Base-by-base conservation (phyloP, 805 yeast species). In the Spathaspora boniae region DNA sequence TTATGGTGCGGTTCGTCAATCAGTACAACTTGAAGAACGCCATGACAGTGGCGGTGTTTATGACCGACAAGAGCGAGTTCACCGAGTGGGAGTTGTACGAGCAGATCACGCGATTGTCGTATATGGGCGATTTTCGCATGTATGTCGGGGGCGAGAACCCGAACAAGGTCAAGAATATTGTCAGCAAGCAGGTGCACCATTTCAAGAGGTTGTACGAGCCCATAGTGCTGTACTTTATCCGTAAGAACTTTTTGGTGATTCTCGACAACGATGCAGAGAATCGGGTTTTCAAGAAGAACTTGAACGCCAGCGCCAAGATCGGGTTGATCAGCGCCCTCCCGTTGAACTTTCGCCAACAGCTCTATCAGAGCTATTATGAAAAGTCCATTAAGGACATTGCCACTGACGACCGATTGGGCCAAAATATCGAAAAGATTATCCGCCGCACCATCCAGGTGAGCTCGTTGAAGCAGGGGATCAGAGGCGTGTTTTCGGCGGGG, bases 401-500 rank as follows among this genome's bases (percentile, higher is more conserved):
- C 0, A 46, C 53, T 5, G 78, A 74, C 51, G 45, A 51, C 5
- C 40, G 58, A 22, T 52, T 58, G 34, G 37, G 46, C 12, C 40
- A 50, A 18, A 48, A 50, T 27, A 34, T 60, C 26, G 47, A 34
- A 5, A 42, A 36, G 17, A 35, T 48, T 6, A 43, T 56, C 7
- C 41, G 37, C 22, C 30, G 41, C 17, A 82, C 83, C 1, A 88
- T 89, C 6, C 67, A 66, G 28, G 61, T 62, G 52, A 81, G 93
- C n/a, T 85, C 95, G 11, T 53, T 80, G 11, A 58, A 78, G 6
- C 98, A 93, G 58, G 77, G 86, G 20, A 44, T 78, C 12, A 88
- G 91, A 56, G 98, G 98, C 0, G 49, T 91, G 1, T 63, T 86
- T 27, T 87, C 95, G 3, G 96, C 98, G 1, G 98, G 98, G 1